Conservation (phyloP, 148 eudicot species). For the Diospyros lotus region DNA sequence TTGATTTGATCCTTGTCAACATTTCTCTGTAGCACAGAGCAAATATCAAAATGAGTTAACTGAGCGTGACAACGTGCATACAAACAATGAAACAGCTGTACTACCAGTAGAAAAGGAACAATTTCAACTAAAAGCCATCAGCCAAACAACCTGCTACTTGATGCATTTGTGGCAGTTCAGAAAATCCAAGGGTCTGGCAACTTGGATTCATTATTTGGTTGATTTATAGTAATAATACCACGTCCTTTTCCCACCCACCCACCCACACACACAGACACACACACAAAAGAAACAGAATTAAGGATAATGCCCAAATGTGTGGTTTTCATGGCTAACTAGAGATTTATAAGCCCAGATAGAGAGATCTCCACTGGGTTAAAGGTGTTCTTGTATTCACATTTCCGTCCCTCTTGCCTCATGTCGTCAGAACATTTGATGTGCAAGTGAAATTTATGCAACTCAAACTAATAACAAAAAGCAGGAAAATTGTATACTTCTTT, state of each 20-base stretch:
- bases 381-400: too few relatives aligned
- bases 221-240: neutral
- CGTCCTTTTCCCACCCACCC: neutral
- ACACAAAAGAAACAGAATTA: too few relatives aligned
- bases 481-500: too few relatives aligned
- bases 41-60: neutral
- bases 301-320: too few relatives aligned
- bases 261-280: neutral
- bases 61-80: neutral
- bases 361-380: too few relatives aligned
- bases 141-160: neutral
- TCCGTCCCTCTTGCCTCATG: too few relatives aligned
- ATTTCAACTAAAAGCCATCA: neutral
- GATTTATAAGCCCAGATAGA: too few relatives aligned
- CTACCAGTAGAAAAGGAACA: neutral
- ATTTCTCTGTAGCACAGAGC: conserved; percentile 48
- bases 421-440: too few relatives aligned
- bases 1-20: conserved; percentile 89
- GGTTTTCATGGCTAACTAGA: too few relatives aligned
- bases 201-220: neutral
- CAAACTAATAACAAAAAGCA: too few relatives aligned
- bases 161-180: too few relatives aligned
- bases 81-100: neutral
- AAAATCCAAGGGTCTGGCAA: neutral
- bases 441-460: too few relatives aligned